These are phyloP conservation scores for Linum lewisii DNA, from an alignment of 345 rosid genomes.

Conservation along the genomic window DNA sequence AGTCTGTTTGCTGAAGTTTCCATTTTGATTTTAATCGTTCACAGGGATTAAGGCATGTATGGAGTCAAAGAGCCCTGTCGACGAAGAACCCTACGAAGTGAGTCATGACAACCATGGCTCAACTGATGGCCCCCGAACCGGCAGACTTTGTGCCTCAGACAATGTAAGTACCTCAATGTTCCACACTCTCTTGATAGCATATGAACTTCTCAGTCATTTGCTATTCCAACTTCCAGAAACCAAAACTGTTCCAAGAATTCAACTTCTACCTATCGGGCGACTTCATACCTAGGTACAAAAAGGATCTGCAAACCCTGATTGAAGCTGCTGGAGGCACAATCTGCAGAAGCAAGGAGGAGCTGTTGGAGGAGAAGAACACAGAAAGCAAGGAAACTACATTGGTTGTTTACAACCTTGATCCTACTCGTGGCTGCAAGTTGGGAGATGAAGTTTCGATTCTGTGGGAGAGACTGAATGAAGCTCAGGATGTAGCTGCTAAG, in stretches of 20 bases:
- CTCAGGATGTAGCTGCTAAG: constrained; percentile 47
- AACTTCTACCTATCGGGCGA: constrained; percentile 53
- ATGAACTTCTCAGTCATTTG: not conserved
- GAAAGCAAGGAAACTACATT: constrained; percentile 18
- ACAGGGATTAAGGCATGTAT: constrained; percentile 82
- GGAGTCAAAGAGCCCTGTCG: constrained; percentile 35
- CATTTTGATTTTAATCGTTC: constrained; percentile 1
- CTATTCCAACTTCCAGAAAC: constrained; percentile 31
- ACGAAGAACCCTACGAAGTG: constrained; percentile 70
- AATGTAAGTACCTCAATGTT: constrained; percentile 33
- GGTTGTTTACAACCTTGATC: constrained; percentile 61
- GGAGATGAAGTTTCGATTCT: constrained; percentile 62
- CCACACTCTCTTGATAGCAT: not conserved
- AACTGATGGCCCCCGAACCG: constrained; percentile 54
- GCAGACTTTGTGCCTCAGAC: constrained; percentile 48
- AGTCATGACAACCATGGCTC: constrained; percentile 63
- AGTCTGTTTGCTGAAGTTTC: no score
- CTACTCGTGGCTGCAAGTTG: constrained; percentile 42
- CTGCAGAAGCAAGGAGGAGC: constrained; percentile 32
- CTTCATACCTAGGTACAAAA: constrained; percentile 44
- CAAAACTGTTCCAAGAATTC: constrained; percentile 61
- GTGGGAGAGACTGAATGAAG: constrained; percentile 65
- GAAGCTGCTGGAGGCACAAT: constrained; percentile 55
- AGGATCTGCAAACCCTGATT: constrained; percentile 57
- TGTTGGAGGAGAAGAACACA: constrained; percentile 13